Evolutionary conservation across 2,329 filamentous ascomycete species (phyloP).

Genomic region (Endocalyx cinctus): DNA sequence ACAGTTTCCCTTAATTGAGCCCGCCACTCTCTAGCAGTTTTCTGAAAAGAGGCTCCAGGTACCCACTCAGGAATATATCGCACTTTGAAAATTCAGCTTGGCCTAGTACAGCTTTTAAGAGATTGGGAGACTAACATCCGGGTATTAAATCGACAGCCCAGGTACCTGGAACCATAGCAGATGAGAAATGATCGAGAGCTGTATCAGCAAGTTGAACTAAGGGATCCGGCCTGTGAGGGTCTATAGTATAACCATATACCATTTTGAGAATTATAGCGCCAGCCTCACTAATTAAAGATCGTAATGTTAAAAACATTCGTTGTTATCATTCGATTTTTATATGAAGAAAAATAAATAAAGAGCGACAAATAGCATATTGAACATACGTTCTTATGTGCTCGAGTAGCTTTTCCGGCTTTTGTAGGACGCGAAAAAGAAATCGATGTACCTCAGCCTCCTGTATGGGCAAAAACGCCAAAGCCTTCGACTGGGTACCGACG

Average conservation of each 20-base stretch:
- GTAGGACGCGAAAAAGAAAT: conserved; percentile 10
- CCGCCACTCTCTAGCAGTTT: conserved; percentile 9
- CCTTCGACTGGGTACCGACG: conserved; percentile 23
- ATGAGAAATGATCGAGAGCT: conserved; percentile 15
- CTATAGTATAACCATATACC: conserved; percentile 23
- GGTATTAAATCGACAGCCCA: conserved; percentile 26
- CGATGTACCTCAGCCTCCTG: conserved; percentile 12
- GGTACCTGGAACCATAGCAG: conserved; percentile 10
- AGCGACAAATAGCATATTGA: not conserved
- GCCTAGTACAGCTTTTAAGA: not conserved
- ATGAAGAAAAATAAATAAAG: too few relatives aligned
- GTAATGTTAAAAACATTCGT: too few relatives aligned
- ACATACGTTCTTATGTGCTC: conserved; percentile 9
- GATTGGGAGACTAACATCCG: conserved; percentile 9
- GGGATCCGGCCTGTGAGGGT: conserved; percentile 15
- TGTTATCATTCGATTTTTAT: conserved; percentile 8
- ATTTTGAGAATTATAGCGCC: conserved; percentile 22
- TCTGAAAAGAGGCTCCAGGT: conserved; percentile 22
- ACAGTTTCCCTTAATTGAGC: conserved; percentile 5
- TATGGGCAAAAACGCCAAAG: conserved; percentile 6
- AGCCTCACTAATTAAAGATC: too few relatives aligned
- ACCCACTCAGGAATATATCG: conserved; percentile 22
- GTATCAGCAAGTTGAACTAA: conserved; percentile 15
- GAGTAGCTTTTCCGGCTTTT: conserved; percentile 5
- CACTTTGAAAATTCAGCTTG: conserved; percentile 11